A percentile compares a stretch with the other conserved stretches of the same genome.
Evolutionary conservation across 148 eudicot species (phyloP).

Genomic region (Dysphania ambrosioides): DNA sequence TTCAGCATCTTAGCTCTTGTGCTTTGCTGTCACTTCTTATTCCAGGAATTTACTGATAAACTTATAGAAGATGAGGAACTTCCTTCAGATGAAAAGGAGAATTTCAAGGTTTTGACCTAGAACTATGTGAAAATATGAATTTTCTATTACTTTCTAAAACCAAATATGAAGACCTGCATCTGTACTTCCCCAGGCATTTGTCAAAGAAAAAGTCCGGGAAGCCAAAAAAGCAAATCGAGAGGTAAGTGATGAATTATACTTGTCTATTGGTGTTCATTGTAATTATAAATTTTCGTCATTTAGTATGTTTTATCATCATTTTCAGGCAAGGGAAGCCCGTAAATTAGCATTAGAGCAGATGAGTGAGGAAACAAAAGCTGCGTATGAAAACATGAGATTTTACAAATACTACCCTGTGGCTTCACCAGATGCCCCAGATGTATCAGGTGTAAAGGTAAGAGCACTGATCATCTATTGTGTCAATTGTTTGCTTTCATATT

Average conservation of each 20-base stretch:
- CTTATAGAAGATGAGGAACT: conserved; percentile 66
- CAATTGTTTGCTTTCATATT: background rate
- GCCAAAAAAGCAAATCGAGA: conserved; percentile 74
- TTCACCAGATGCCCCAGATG: conserved; percentile 76
- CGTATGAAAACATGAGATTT: conserved; percentile 66
- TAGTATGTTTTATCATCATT: background rate
- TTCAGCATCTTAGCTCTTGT: conserved; percentile 7
- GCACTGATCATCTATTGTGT: background rate
- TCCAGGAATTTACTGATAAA: conserved; percentile 80
- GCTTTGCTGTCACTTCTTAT: conserved; percentile 1
- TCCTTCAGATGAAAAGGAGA: conserved; percentile 70
- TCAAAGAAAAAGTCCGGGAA: conserved; percentile 77
- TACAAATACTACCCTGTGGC: conserved; percentile 89
- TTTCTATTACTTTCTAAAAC: background rate
- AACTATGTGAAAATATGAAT: background rate
- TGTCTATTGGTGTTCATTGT: background rate
- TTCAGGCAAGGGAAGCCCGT: conserved; percentile 86
- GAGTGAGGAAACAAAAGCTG: conserved; percentile 71
- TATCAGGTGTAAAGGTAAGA: conserved; percentile 80
- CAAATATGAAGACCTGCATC: conserved; percentile 1
- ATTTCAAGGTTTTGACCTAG: conserved; percentile 54
- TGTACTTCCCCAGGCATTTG: conserved; percentile 49
- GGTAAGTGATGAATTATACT: conserved; percentile 39
- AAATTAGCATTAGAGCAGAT: conserved; percentile 69
- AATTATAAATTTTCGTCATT: background rate